Base-by-base conservation (phyloP, 2,329 filamentous ascomycete genomes). In the Curvularia verruculosa region DNA sequence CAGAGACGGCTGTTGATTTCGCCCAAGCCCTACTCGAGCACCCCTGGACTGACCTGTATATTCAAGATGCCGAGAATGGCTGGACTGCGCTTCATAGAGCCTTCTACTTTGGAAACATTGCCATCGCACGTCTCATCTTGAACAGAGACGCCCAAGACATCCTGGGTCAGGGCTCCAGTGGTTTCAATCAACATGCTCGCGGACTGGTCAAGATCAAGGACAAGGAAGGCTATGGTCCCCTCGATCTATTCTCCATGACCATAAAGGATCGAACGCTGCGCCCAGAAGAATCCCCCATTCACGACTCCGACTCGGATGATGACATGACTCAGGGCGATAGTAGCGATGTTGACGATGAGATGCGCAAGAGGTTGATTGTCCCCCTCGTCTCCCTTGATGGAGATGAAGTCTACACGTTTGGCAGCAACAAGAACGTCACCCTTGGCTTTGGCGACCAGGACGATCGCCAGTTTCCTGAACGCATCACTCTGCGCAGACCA, bases 81-180 rank as follows among this genome's bases (percentile, higher is more conserved):
- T 99, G 95, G 95, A 99, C 96, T 59, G 89, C 93, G 36, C 82
- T 99, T 37, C 95, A 99, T 73, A 86, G 95, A 67, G 91, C 93
- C 7, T 82, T 98, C 40, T 98, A 97, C 73, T 87, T 88, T 66
- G 94, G 94, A 45, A 97, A 97, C 70, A 87, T 95, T 49, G 88
- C 90, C 6, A 89, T 96, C 64, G 95, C 95, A 2, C 87, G 92
- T 45, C 82, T 91, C 19, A 86, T 99, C 29, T 82, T 99, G 62
- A 86, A 89, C 49, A 89, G 89, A 64, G 94, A 97, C 73, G 82
- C 87, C 21, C 84, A 83, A 36, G 87, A 92, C 68, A 83, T 83
- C 24, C 82, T 83, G 4, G 82, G 87, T 40, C 87, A 88, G 61
- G 85, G 85, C 6, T 80, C 83, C 18, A 83, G 83, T 23, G 84